phyloP scores from a whole-genome alignment of 2,329 filamentous ascomycete species.

The Alternaria brassicicola region DNA sequence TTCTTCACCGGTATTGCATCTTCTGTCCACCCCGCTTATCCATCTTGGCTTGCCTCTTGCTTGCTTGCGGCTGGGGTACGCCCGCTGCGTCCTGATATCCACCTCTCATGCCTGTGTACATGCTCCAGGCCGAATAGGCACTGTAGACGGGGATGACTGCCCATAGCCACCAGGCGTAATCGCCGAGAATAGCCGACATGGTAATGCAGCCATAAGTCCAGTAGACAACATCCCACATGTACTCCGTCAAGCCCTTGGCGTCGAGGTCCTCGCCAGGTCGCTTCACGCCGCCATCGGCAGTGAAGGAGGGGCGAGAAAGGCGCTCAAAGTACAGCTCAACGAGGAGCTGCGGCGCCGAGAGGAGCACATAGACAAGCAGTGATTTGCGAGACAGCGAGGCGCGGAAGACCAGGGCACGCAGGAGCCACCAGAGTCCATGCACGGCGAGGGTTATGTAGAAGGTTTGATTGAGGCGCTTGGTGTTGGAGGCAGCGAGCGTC shows the following conservation, averaged over 20 bases:
- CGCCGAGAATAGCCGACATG: constrained; percentile 77
- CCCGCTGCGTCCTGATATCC: constrained; percentile 52
- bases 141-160: constrained; percentile 55
- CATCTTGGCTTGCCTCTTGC: constrained; percentile 59
- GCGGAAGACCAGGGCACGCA: constrained; percentile 69
- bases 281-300: constrained; percentile 66
- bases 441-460: constrained; percentile 76
- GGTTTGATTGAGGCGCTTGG: constrained; percentile 76
- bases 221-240: constrained; percentile 97
- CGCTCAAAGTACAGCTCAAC: constrained; percentile 88
- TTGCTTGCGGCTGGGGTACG: constrained; percentile 44
- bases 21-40: constrained; percentile 60
- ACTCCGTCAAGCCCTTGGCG: constrained; percentile 88
- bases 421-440: constrained; percentile 76
- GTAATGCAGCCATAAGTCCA: constrained; percentile 84
- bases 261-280: constrained; percentile 85
- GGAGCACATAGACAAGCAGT: constrained; percentile 69
- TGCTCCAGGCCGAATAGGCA: constrained; percentile 53
- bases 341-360: constrained; percentile 75
- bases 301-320: constrained; percentile 78
- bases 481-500: constrained; percentile 78
- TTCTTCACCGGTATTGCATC: constrained; percentile 53
- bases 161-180: constrained; percentile 75
- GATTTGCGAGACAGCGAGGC: constrained; percentile 60
- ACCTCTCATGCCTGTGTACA: constrained; percentile 53